A percentile compares a stretch with the other conserved stretches of the same genome.
phyloP scores from a whole-genome alignment of 2,329 filamentous ascomycete genomes.

The Paracoccidioides lutzii region DNA sequence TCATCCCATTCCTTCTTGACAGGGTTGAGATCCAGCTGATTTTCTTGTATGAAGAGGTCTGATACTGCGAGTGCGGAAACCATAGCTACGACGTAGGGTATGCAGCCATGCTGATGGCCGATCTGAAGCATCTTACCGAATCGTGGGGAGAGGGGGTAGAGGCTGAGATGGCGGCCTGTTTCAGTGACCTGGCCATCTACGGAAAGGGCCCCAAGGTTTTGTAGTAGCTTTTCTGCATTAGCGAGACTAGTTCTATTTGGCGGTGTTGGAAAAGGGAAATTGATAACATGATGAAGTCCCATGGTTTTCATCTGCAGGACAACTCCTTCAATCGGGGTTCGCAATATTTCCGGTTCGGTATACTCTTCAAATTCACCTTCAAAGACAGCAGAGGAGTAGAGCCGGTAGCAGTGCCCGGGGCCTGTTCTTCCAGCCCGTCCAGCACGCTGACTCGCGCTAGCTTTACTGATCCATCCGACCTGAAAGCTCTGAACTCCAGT shows the following conservation, averaged over 20 bases:
- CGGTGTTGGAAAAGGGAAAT: slow-evolving; percentile 91
- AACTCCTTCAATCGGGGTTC: slow-evolving; percentile 84
- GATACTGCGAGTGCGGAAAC: slow-evolving; percentile 80
- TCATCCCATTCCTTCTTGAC: slow-evolving; percentile 30
- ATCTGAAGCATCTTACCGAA: slow-evolving; percentile 87
- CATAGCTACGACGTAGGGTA: slow-evolving; percentile 74
- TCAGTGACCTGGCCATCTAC: slow-evolving; percentile 61
- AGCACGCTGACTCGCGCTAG: slow-evolving; percentile 78
- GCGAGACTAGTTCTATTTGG: slow-evolving; percentile 63
- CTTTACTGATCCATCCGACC: slow-evolving; percentile 94
- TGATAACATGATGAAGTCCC: slow-evolving; percentile 77
- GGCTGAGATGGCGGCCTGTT: slow-evolving; percentile 66
- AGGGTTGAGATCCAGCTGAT: slow-evolving; percentile 54
- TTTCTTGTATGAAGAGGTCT: slow-evolving; percentile 75
- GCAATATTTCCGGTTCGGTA: slow-evolving; percentile 72
- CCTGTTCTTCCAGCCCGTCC: slow-evolving; percentile 93
- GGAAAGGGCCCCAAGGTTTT: slow-evolving; percentile 70
- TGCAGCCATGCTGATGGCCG: slow-evolving; percentile 67
- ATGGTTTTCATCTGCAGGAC: slow-evolving; percentile 91
- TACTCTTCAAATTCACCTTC: slow-evolving; percentile 77
- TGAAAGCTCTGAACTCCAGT: slow-evolving; percentile 94
- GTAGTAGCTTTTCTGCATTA: slow-evolving; percentile 74
- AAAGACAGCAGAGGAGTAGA: slow-evolving; percentile 91
- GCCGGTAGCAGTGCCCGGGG: slow-evolving; percentile 84
- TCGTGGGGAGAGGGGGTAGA: slow-evolving; percentile 80